A percentile compares a stretch with the other conserved stretches of the same genome.
Evolutionary conservation across 2,329 filamentous ascomycete species (phyloP).

Genomic region (Fusarium begoniae): DNA sequence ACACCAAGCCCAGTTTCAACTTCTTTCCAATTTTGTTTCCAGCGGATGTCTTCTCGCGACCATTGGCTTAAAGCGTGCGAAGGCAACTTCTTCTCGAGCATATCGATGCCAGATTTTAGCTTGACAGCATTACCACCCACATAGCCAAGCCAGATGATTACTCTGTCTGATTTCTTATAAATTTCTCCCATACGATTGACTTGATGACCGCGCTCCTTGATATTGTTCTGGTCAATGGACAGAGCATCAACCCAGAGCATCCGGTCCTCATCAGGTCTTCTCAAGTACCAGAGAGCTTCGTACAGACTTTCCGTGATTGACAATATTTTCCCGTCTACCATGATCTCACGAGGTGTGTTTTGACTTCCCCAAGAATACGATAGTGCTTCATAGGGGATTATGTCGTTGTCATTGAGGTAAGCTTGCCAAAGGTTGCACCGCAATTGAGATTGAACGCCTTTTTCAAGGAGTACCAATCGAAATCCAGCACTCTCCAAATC

Average conservation of each 20-base stretch:
- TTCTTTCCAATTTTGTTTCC: too few species aligned
- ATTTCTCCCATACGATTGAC: slow-evolving; percentile 3
- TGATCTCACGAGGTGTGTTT: fast-evolving
- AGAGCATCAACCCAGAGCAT: slow-evolving; percentile 17
- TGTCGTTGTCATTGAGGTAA: not conserved
- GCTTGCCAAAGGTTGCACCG: not conserved
- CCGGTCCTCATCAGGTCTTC: not conserved
- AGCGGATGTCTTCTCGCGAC: too few species aligned
- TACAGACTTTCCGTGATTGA: not conserved
- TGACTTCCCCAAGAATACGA: slow-evolving; percentile 3
- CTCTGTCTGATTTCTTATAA: not conserved
- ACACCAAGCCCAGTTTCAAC: too few species aligned
- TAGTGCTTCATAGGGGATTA: not conserved
- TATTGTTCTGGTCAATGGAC: slow-evolving; percentile 11
- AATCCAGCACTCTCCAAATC: not conserved
- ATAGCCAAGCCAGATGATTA: not conserved
- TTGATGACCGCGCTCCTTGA: slow-evolving; percentile 11
- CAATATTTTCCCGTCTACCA: fast-evolving
- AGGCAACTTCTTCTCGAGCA: not conserved
- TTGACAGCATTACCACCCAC: fast-evolving
- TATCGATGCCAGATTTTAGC: not conserved
- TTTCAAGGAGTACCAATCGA: not conserved
- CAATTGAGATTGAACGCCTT: not conserved
- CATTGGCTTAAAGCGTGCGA: too few species aligned
- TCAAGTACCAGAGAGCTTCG: not conserved